A percentile compares a stretch with the other conserved stretches of the same genome.
phyloP scores from a whole-genome alignment of 2,329 filamentous ascomycete species.

The Epichloe coenophiala region DNA sequence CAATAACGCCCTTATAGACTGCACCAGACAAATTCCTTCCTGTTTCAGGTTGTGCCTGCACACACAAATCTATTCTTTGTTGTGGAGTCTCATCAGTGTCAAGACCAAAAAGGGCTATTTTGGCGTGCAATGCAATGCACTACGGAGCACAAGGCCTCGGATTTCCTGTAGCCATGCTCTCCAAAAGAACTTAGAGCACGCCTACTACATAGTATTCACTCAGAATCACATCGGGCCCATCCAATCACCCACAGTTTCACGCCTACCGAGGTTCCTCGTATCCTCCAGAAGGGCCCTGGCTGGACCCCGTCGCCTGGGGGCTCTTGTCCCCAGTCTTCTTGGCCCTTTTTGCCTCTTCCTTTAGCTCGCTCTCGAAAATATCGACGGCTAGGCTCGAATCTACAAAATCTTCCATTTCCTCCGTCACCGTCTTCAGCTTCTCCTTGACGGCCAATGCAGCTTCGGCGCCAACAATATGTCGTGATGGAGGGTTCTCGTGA shows the following conservation, averaged over 20 bases:
- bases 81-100: no score
- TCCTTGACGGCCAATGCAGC: conserved; percentile 82
- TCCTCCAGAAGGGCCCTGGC: not conserved
- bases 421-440: conserved; percentile 89
- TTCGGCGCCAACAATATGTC: conserved; percentile 88
- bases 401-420: conserved; percentile 92
- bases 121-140: not conserved
- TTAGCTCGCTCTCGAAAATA: conserved; percentile 47
- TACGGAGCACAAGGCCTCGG: not conserved
- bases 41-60: no score
- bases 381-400: conserved; percentile 80
- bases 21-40: no score
- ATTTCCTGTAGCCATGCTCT: no score
- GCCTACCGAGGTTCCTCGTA: not conserved
- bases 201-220: no score
- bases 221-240: no score
- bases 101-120: no score
- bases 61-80: no score
- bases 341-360: conserved; percentile 33
- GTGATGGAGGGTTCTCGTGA: conserved; percentile 85
- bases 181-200: no score
- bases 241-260: not conserved
- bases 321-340: conserved; percentile 14
- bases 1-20: no score
- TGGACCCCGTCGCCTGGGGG: conserved; percentile 5